Evolutionary conservation across 1,284 basidiomycete species (phyloP).

Genomic region (Rhizoctonia solani): DNA sequence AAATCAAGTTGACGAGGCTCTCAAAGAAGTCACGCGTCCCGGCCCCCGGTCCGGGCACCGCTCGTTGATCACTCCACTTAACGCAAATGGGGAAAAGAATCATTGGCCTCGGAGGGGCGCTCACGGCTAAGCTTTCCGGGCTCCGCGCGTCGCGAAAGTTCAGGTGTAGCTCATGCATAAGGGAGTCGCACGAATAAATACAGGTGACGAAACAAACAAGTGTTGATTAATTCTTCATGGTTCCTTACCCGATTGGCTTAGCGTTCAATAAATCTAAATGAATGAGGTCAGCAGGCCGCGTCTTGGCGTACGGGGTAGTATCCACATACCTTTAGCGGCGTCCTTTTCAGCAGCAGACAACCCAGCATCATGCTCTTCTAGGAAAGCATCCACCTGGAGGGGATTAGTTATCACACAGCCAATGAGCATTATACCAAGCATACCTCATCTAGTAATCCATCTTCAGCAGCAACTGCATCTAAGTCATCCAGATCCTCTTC

Average conservation of each 20-base stretch:
- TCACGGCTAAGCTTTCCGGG: no score
- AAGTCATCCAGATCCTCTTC: slow-evolving; percentile 58
- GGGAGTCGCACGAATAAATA: slow-evolving; percentile 19
- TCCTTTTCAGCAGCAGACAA: slow-evolving; percentile 83
- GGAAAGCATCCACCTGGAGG: slow-evolving; percentile 80
- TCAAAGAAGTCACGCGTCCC: background rate
- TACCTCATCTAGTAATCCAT: slow-evolving; percentile 87
- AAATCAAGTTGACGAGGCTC: background rate
- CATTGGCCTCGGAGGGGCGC: background rate
- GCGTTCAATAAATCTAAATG: slow-evolving; percentile 21
- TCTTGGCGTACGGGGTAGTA: background rate
- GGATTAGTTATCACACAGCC: slow-evolving; percentile 18
- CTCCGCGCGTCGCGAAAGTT: background rate
- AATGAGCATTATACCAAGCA: slow-evolving; percentile 34
- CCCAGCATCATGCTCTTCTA: slow-evolving; percentile 87
- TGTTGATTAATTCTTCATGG: background rate
- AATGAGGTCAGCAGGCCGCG: background rate
- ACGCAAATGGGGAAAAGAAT: slow-evolving; percentile 30
- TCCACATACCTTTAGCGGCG: slow-evolving; percentile 60
- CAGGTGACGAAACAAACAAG: slow-evolving; percentile 6
- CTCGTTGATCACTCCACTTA: background rate
- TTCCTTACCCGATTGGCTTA: slow-evolving; percentile 24
- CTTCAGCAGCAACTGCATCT: slow-evolving; percentile 57
- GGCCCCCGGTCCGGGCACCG: slow-evolving; percentile 4
- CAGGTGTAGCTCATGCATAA: slow-evolving; percentile 4